These are phyloP conservation scores for Gracilaria vermiculophylla DNA, from an alignment of 23 red algal species.

Conservation along the genomic window DNA sequence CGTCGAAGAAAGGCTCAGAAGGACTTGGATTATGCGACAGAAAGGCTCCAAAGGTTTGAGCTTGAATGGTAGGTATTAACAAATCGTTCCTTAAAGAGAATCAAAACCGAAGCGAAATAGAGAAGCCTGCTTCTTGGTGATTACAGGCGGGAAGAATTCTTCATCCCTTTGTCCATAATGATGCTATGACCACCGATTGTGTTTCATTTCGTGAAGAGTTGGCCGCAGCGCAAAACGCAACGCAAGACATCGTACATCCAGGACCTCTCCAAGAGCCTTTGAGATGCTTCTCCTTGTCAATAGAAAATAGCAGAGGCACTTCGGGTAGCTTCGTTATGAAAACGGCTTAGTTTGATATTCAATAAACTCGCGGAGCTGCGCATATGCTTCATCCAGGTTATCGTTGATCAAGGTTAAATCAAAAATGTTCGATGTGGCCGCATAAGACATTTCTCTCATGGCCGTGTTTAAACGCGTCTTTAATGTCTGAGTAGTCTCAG, in stretches of 20 bases:
- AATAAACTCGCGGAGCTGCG: slow-evolving; percentile 61
- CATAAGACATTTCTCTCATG: slow-evolving; percentile 77
- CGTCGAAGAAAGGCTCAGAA: slow-evolving; percentile 87
- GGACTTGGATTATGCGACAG: slow-evolving; percentile 78
- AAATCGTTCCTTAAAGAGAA: background rate
- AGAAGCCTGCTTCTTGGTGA: background rate
- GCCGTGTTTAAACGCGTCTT: slow-evolving; percentile 72
- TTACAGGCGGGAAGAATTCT: background rate
- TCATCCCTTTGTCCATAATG: background rate
- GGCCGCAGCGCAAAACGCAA: background rate
- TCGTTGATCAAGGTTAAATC: slow-evolving; percentile 89
- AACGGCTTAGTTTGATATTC: slow-evolving; percentile 7
- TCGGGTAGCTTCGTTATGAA: background rate
- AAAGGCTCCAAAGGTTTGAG: slow-evolving; percentile 76
- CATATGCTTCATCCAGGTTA: slow-evolving; percentile 64
- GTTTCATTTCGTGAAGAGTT: background rate
- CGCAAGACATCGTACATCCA: background rate
- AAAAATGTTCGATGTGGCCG: slow-evolving; percentile 72
- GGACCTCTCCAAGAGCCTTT: background rate
- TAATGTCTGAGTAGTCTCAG: slow-evolving; percentile 68
- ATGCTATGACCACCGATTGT: background rate
- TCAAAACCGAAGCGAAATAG: background rate
- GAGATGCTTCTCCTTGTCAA: background rate
- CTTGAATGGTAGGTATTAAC: slow-evolving; percentile 76
- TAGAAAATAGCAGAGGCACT: background rate